phyloP scores from a whole-genome alignment of 1,284 basidiomycete genomes.

The Ustilago curta region DNA sequence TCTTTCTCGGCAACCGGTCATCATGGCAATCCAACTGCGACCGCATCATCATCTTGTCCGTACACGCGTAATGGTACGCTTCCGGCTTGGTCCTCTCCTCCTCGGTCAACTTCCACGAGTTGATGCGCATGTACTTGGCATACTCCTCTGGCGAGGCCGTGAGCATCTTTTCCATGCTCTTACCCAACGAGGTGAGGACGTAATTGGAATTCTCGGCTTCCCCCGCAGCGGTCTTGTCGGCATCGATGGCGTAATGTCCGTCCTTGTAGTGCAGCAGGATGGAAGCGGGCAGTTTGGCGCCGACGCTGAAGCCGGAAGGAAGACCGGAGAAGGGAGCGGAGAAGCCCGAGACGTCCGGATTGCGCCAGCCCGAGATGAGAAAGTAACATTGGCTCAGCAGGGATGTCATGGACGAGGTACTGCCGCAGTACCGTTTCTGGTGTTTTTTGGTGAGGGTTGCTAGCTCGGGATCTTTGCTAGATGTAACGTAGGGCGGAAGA shows the following conservation, averaged over 20 bases:
- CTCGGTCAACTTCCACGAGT: constrained; percentile 63
- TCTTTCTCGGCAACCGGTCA: constrained; percentile 82
- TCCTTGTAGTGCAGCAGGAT: constrained; percentile 75
- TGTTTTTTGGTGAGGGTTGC: constrained; percentile 76
- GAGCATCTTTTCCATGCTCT: constrained; percentile 88
- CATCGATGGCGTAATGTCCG: constrained; percentile 81
- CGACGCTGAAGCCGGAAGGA: constrained; percentile 79
- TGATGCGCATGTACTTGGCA: constrained; percentile 74
- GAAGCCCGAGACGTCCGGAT: constrained; percentile 66
- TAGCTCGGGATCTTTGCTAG: constrained; percentile 83
- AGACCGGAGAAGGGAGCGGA: constrained; percentile 74
- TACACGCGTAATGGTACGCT: constrained; percentile 72
- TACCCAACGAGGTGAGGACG: constrained; percentile 75
- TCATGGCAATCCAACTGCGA: constrained; percentile 94
- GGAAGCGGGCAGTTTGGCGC: constrained; percentile 82
- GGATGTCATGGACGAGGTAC: constrained; percentile 89
- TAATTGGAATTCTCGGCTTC: constrained; percentile 65
- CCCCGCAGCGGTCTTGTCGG: constrained; percentile 72
- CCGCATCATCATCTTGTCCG: constrained; percentile 85
- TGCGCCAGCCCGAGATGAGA: constrained; percentile 68
- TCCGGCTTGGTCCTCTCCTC: constrained; percentile 70
- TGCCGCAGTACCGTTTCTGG: constrained; percentile 80
- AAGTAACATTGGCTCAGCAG: constrained; percentile 90
- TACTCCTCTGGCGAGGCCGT: constrained; percentile 80
- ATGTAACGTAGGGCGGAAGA: constrained; percentile 81